A percentile compares a stretch with the other conserved stretches of the same genome.
Evolutionary conservation across 164 flowering plant genomes (phyloP).

Genomic region (Vitis vinifera): ASM3070453v1 NC_081805.1:3283501-3284000

Average conservation of each 20-base stretch:
- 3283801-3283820: background rate
- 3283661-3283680: background rate
- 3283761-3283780: no score
- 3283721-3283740: slow-evolving; percentile 7
- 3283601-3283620: background rate
- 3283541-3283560: no score
- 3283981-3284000: no score
- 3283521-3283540: no score
- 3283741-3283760: slow-evolving; percentile 6
- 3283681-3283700: slow-evolving; percentile 25
- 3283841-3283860: no score
- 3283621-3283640: background rate
- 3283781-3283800: background rate
- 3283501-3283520: no score
- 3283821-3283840: background rate
- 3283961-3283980: no score
- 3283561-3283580: background rate
- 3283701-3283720: background rate
- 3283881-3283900: background rate
- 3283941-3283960: no score
- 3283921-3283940: slow-evolving; percentile 4
- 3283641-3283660: slow-evolving; percentile 17
- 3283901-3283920: slow-evolving; percentile 16
- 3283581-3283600: background rate
- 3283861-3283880: slow-evolving; percentile 13